Percentiles rank a stretch among this genome's conserved stretches.
Conservation (phyloP, 1,284 basidiomycete genomes). For the Mycosarcoma mackinlayi region DNA sequence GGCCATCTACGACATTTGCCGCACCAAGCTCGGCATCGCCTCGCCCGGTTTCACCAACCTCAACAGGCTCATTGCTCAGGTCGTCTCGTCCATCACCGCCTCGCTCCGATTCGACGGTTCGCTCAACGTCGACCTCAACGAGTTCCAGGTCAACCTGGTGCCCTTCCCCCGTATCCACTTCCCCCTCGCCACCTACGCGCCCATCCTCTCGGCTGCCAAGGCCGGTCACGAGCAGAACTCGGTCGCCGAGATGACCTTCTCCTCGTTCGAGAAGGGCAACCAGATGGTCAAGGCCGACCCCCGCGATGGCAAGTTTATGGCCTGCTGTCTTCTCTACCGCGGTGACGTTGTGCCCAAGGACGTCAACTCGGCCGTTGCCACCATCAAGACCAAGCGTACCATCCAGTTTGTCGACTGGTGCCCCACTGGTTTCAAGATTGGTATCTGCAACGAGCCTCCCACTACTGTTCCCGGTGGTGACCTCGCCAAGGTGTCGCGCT, state of each 20-base stretch:
- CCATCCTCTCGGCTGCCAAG: constrained; percentile 83
- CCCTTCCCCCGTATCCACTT: constrained; percentile 89
- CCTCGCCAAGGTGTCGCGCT: constrained; percentile 91
- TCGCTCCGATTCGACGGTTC: constrained; percentile 98
- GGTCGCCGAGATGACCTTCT: constrained; percentile 97
- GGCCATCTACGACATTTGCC: constrained; percentile 97
- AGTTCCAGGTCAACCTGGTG: constrained; percentile 98
- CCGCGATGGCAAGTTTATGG: constrained; percentile 83
- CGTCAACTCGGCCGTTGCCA: constrained; percentile 89
- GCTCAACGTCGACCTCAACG: constrained; percentile 95
- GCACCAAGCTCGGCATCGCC: constrained; percentile 87
- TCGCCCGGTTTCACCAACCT: constrained; percentile 93
- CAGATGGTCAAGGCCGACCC: constrained; percentile 81
- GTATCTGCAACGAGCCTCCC: constrained; percentile 95
- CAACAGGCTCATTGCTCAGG: constrained; percentile 91
- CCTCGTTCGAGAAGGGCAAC: constrained; percentile 96
- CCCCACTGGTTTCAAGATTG: constrained; percentile 94
- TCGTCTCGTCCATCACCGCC: constrained; percentile 96
- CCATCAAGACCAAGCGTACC: constrained; percentile 82
- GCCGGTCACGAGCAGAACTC: constrained; percentile 97
- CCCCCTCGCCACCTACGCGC: constrained; percentile 95
- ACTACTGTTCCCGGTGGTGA: constrained; percentile 87
- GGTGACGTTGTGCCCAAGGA: constrained; percentile 99
- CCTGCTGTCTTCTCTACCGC: constrained; percentile 73
- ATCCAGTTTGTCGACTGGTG: constrained; percentile 98